phyloP scores from a whole-genome alignment of 2,329 filamentous ascomycete genomes.

The Penicillium vulpinum region DNA sequence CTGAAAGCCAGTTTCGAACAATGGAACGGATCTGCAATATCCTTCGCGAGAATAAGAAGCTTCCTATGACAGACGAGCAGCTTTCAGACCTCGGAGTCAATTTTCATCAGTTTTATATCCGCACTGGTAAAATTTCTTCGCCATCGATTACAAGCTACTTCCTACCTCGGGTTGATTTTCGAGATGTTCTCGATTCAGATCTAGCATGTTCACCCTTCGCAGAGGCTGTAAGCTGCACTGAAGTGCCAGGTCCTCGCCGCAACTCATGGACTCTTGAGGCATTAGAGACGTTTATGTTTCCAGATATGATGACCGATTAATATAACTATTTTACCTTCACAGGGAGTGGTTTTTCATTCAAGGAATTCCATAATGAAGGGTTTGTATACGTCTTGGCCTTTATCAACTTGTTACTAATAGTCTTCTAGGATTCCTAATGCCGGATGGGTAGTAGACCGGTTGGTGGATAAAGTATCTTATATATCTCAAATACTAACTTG shows the following conservation, averaged over 20 bases:
- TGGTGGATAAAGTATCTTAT: background rate
- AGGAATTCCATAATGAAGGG: background rate
- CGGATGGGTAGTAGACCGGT: background rate
- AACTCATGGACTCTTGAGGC: background rate
- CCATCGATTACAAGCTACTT: background rate
- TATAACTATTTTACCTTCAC: background rate
- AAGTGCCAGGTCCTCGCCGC: background rate
- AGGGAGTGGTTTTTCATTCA: background rate
- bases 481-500: conserved; percentile 1
- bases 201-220: background rate
- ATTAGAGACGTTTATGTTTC: background rate
- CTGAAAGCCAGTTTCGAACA: background rate
- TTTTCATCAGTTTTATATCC: conserved; percentile 2
- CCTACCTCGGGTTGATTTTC: background rate
- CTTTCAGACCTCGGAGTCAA: conserved; percentile 4
- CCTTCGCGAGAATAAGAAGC: background rate
- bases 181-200: conserved; percentile 3
- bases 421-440: background rate
- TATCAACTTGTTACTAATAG: background rate
- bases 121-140: background rate
- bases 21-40: background rate
- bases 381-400: background rate
- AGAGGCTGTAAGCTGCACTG: background rate
- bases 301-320: background rate
- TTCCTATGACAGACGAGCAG: conserved; percentile 1